Base-by-base conservation (phyloP, 2,329 filamentous ascomycete genomes). In the Pezicula carpinea region DNA sequence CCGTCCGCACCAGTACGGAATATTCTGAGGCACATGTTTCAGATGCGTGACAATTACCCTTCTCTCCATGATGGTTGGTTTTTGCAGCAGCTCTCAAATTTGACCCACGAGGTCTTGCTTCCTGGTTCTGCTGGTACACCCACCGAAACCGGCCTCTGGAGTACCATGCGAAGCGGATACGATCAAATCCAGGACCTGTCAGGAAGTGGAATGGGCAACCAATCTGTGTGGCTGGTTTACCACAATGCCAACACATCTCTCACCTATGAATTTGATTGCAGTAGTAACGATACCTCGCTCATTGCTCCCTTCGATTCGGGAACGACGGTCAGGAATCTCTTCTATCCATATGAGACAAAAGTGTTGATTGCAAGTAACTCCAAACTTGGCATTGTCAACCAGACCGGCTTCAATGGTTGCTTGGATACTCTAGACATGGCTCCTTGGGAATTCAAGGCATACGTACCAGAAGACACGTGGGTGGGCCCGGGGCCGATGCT, bases 141-240 rank as follows among this genome's bases (percentile, higher is more conserved):
- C 5, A 82, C 79, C 0, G 75, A 80, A 55, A 75, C 71, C 46
- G 72, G 80, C 11, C 72, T 85, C 53, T 85, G 77, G 76, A 82
- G 79, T 47, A 71, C 82, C 15, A 60, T 75, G 33, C 74, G 81
- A 33, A 73, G 71, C 29, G 40, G 39, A 36, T 41, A 46, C 26
- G 29, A 69, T 10, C 67, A 61, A 15, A 60, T 75, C n/a, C 78
- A 82, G 52, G 69, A 79, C 50, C 78, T 54, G 68, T 72, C 47
- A 63, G 67, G 44, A 69, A 71, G 44, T 58, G 40, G 14, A 52
- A 63, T 66, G 39, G 70, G 73, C 45, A 59, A 47, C 17, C 68
- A 54, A 66, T 51, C 34, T 11, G 61, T 72, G 13, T 74, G 69
- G 71, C 58, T 73, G 11, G 55, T 74, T 5, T 72, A 70, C 50